Conservation (phyloP, 2,329 filamentous ascomycete species). For the Paramyrothecium roridum region DNA sequence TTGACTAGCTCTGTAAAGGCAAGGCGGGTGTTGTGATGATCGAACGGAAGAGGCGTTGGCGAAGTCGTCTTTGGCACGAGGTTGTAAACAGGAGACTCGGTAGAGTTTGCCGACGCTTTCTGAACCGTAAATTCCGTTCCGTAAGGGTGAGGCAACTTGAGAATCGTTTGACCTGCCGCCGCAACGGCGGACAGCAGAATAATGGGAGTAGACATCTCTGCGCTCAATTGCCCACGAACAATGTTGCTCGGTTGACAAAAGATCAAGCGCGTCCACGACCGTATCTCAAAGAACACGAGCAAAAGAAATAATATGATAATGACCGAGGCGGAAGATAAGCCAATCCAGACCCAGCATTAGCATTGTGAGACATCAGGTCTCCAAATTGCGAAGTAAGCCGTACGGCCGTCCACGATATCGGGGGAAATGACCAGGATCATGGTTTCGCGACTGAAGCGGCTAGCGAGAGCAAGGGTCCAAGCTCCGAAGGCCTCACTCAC, state of each 20-base stretch:
- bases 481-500: not conserved
- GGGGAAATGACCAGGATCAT: not conserved
- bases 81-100: slow-evolving; percentile 26
- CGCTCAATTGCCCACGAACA: not conserved
- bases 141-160: slow-evolving; percentile 50
- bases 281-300: not conserved
- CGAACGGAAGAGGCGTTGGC: not conserved
- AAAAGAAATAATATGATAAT: not conserved
- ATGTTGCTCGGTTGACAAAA: not conserved
- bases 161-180: slow-evolving; percentile 31
- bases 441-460: not conserved
- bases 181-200: slow-evolving; percentile 20
- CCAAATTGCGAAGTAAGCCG: not conserved
- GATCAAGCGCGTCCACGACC: not conserved
- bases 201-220: not conserved
- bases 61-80: slow-evolving; percentile 25
- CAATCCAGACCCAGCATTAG: not conserved
- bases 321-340: not conserved
- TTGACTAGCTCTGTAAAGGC: not conserved
- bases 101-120: slow-evolving; percentile 18
- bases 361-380: not conserved
- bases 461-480: not conserved
- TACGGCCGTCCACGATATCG: not conserved
- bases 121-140: slow-evolving; percentile 40
- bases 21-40: not conserved